Conservation (phyloP, 805 yeast species). For the Candida palmyrensis region DNA sequence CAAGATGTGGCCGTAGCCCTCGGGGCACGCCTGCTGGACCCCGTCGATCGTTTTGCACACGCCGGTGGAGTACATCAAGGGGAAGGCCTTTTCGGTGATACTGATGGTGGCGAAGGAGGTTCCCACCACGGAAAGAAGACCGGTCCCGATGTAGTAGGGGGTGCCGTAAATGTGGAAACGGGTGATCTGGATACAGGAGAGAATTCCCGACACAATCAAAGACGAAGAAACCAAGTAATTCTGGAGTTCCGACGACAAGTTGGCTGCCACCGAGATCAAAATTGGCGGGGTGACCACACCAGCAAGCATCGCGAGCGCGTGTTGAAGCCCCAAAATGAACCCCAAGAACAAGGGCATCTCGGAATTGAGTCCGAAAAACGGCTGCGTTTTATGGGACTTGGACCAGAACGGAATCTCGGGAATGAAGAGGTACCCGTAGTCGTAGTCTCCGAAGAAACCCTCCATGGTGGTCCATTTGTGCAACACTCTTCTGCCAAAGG, state of each 20-base stretch:
- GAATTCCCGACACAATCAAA: constrained; percentile 40
- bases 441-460: constrained; percentile 84
- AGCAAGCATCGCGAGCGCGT: constrained; percentile 85
- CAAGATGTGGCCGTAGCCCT: constrained; percentile 82
- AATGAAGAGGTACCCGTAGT: constrained; percentile 72
- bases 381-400: constrained; percentile 50
- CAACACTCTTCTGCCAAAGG: constrained; percentile 15
- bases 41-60: constrained; percentile 69
- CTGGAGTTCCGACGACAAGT: constrained; percentile 40
- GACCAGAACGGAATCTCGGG: constrained; percentile 71
- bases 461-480: constrained; percentile 65
- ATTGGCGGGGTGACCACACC: constrained; percentile 86
- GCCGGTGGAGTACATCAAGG: constrained; percentile 74
- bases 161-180: constrained; percentile 73
- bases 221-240: constrained; percentile 35
- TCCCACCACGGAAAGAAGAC: constrained; percentile 85
- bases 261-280: constrained; percentile 55
- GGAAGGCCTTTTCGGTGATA: constrained; percentile 63
- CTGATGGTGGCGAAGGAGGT: constrained; percentile 86
- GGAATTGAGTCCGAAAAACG: constrained; percentile 76
- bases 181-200: constrained; percentile 73
- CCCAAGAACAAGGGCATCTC: constrained; percentile 82
- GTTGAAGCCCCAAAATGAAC: constrained; percentile 78
- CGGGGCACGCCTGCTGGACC: constrained; percentile 70
- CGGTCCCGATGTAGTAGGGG: constrained; percentile 79